These are phyloP conservation scores for Acanthamoeba lugdunensis DNA, from an alignment of 208 protist species.

Conservation along the genomic window DNA sequence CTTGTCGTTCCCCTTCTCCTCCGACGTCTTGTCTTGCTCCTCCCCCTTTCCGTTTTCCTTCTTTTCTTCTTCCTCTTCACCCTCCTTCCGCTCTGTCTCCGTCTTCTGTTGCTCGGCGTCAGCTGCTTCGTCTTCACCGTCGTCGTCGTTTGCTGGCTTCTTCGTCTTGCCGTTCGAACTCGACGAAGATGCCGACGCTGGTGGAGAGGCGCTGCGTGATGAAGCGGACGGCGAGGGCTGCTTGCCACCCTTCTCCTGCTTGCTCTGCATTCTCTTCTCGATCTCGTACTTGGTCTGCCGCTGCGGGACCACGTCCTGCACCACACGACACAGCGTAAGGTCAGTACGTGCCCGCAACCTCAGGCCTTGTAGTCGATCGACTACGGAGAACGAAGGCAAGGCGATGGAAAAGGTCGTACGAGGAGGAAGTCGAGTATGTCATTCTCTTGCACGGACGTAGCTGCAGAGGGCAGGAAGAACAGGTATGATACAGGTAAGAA, in stretches of 20 bases:
- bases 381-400: neutral
- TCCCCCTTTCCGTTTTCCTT: neutral
- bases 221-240: constrained; percentile 62
- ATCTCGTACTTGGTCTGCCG: constrained; percentile 19
- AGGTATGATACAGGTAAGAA: neutral
- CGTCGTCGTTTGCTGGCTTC: neutral
- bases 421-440: constrained; percentile 54
- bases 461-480: neutral
- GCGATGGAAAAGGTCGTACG: neutral
- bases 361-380: neutral
- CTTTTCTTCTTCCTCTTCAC: neutral
- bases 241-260: constrained; percentile 71
- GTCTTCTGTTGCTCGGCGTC: neutral
- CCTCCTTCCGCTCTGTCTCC: constrained; percentile 13
- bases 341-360: too few relatives aligned
- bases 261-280: constrained; percentile 7
- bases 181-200: constrained; percentile 76
- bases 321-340: neutral
- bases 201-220: constrained; percentile 78
- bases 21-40: neutral
- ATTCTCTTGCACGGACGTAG: constrained; percentile 31
- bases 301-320: constrained; percentile 26
- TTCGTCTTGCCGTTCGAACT: constrained; percentile 58
- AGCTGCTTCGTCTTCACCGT: neutral
- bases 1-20: neutral